Evolutionary conservation across 2,329 filamentous ascomycete species (phyloP).

Genomic region (Colletotrichum sp.): DNA sequence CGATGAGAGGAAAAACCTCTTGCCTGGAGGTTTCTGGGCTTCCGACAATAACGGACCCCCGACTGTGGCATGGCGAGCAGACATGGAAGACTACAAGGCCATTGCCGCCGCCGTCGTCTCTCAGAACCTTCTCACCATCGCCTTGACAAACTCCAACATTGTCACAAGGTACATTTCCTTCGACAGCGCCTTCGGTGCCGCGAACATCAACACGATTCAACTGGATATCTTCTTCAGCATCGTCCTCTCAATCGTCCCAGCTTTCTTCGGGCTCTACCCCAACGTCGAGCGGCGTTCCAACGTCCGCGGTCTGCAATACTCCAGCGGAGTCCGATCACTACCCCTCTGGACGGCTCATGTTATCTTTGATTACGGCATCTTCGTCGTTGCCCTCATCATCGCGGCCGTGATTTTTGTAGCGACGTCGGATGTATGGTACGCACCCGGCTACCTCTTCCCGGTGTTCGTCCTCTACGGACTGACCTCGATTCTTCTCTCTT

Average conservation of each 20-base stretch:
- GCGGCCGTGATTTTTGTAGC: constrained; percentile 72
- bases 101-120: constrained; percentile 64
- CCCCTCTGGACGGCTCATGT: constrained; percentile 87
- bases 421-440: constrained; percentile 72
- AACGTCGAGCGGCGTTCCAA: constrained; percentile 80
- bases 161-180: constrained; percentile 76
- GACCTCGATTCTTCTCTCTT: constrained; percentile 76
- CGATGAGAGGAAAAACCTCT: constrained; percentile 68
- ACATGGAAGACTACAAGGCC: constrained; percentile 37
- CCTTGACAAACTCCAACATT: constrained; percentile 74
- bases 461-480: constrained; percentile 71
- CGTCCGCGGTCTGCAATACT: constrained; percentile 87
- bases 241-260: constrained; percentile 78
- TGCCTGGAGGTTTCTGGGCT: constrained; percentile 79
- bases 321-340: constrained; percentile 82
- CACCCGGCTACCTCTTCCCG: constrained; percentile 81
- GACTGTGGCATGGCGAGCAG: constrained; percentile 74
- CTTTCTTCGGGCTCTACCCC: constrained; percentile 87
- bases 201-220: constrained; percentile 73
- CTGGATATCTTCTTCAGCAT: constrained; percentile 85
- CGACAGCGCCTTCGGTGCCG: constrained; percentile 69
- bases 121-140: constrained; percentile 68
- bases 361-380: constrained; percentile 78
- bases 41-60: constrained; percentile 64
- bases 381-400: constrained; percentile 70